These are phyloP conservation scores for Penicillium sp. DNA, from an alignment of 2,329 filamentous ascomycete genomes.

Conservation along the genomic window DNA sequence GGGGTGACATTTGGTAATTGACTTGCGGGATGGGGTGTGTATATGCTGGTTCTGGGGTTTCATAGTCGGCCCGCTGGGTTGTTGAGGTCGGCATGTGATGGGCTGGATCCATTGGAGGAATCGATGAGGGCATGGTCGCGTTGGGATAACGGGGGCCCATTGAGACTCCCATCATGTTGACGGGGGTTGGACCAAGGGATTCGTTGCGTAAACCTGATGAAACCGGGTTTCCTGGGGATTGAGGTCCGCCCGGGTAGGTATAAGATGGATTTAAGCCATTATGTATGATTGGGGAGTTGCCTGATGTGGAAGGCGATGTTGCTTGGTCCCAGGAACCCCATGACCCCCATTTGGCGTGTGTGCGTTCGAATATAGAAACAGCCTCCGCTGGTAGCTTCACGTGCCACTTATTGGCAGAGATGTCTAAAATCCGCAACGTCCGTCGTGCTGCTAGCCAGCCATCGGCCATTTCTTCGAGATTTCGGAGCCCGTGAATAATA, in stretches of 20 bases:
- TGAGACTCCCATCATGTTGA: conserved; percentile 7
- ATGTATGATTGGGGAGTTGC: conserved; percentile 24
- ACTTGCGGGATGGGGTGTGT: conserved; percentile 27
- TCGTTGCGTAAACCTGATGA: conserved; percentile 8
- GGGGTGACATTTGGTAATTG: conserved; percentile 15
- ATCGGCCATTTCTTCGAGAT: conserved; percentile 93
- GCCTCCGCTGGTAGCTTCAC: conserved; percentile 86
- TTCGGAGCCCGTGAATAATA: conserved; percentile 84
- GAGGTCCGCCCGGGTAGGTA: not conserved
- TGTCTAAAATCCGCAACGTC: conserved; percentile 79
- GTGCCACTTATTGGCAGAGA: conserved; percentile 85
- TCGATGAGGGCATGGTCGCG: conserved; percentile 15
- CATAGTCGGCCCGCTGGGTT: conserved; percentile 20
- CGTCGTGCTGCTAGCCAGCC: conserved; percentile 88
- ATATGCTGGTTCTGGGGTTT: conserved; percentile 35
- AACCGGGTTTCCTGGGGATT: conserved; percentile 10
- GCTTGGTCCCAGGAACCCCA: conserved; percentile 54
- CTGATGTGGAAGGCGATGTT: conserved; percentile 31
- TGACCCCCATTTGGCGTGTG: conserved; percentile 75
- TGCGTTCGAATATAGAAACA: conserved; percentile 68
- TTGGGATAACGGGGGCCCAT: conserved; percentile 17
- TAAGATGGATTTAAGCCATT: not conserved
- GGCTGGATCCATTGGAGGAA: conserved; percentile 21
- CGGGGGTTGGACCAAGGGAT: conserved; percentile 5
- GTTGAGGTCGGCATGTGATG: conserved; percentile 20